Evolutionary conservation across 306 rosid species (phyloP).

Genomic region (Casuarina equisetifolia): DNA sequence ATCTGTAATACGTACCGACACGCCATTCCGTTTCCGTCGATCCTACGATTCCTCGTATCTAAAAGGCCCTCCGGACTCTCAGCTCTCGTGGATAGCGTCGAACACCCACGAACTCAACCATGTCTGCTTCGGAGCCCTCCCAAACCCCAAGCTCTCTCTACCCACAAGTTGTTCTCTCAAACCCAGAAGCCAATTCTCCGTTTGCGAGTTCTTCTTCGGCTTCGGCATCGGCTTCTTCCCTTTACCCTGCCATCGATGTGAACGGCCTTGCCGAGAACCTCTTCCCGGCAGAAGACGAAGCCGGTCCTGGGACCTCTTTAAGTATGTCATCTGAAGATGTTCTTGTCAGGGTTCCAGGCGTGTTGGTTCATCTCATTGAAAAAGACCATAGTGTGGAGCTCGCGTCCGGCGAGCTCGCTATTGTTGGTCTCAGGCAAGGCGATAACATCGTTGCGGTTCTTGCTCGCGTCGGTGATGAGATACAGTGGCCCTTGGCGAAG

Average conservation of each 20-base stretch:
- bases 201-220: slow-evolving; percentile 24
- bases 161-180: slow-evolving; percentile 46
- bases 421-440: slow-evolving; percentile 46
- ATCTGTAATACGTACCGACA: not conserved
- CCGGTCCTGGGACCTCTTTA: slow-evolving; percentile 17
- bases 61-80: not conserved
- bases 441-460: slow-evolving; percentile 64
- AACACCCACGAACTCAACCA: not conserved
- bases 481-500: slow-evolving; percentile 81
- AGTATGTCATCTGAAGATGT: slow-evolving; percentile 37
- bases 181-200: slow-evolving; percentile 46
- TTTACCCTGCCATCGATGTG: slow-evolving; percentile 48
- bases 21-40: slow-evolving; percentile 15
- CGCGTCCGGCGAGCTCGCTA: slow-evolving; percentile 70
- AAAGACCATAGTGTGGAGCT: slow-evolving; percentile 69
- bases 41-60: not conserved
- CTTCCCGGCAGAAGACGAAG: slow-evolving; percentile 40
- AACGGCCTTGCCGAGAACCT: slow-evolving; percentile 40
- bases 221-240: slow-evolving; percentile 21
- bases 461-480: slow-evolving; percentile 58
- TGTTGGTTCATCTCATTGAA: slow-evolving; percentile 65
- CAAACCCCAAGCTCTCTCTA: slow-evolving; percentile 35
- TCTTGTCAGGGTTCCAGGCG: slow-evolving; percentile 57
- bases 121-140: slow-evolving; percentile 18
- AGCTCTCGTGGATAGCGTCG: not conserved